Conservation (phyloP, 2,329 filamentous ascomycete species). For the Fusarium sp. region DNA sequence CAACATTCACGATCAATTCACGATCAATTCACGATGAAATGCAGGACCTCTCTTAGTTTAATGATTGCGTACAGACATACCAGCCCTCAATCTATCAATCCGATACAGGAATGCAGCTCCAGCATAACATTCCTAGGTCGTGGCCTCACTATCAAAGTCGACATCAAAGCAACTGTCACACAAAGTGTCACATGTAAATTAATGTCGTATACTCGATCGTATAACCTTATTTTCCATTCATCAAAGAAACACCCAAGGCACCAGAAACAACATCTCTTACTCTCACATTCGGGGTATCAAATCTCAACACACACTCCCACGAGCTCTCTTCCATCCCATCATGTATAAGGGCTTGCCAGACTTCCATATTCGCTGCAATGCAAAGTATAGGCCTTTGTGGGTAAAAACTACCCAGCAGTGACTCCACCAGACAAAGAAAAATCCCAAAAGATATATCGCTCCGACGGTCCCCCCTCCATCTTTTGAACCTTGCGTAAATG, state of each 20-base stretch:
- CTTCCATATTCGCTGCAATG: constrained; percentile 12
- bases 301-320: constrained; percentile 23
- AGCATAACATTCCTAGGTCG: neutral
- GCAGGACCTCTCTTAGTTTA: too few relatives aligned
- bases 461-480: neutral
- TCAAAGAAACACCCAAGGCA: neutral
- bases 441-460: neutral
- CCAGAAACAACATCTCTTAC: constrained; percentile 9
- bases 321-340: constrained; percentile 9
- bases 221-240: neutral
- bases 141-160: neutral
- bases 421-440: constrained; percentile 6
- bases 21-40: too few relatives aligned
- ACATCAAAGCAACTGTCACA: neutral
- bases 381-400: constrained; percentile 21
- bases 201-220: neutral
- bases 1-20: too few relatives aligned
- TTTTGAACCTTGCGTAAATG: constrained; percentile 7
- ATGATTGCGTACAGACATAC: neutral
- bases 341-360: constrained; percentile 27
- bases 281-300: constrained; percentile 38
- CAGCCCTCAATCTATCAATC: neutral
- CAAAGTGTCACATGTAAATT: neutral
- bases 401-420: neutral
- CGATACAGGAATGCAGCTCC: neutral